phyloP scores from a whole-genome alignment of 345 rosid species.

The Garcia nutans region DNA sequence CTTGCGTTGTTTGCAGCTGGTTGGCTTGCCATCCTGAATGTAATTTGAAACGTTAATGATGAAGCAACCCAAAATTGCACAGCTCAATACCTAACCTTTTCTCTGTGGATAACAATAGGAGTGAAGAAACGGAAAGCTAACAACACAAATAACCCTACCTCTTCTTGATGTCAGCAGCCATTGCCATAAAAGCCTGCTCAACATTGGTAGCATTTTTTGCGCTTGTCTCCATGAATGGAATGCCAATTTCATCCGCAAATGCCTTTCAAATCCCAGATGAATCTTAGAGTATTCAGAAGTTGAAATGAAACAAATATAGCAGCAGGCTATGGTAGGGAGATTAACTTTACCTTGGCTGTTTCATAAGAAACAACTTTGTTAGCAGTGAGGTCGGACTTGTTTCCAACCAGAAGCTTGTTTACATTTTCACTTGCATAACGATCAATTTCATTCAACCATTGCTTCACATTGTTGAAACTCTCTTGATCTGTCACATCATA shows the following conservation, averaged over 20 bases:
- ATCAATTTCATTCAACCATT: constrained; percentile 73
- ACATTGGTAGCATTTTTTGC: constrained; percentile 71
- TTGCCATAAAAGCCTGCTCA: constrained; percentile 81
- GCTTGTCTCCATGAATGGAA: constrained; percentile 82
- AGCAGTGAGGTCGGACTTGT: constrained; percentile 64
- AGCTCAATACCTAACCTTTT: neutral
- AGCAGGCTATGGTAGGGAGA: neutral
- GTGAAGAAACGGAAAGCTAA: too few species aligned
- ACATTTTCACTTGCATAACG: constrained; percentile 79
- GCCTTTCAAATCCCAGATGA: constrained; percentile 41
- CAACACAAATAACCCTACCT: constrained; percentile 33
- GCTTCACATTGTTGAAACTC: constrained; percentile 78
- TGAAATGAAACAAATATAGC: neutral
- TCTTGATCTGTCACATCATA: constrained; percentile 82
- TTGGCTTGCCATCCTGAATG: constrained; percentile 92
- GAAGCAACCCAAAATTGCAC: neutral
- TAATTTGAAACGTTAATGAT: neutral
- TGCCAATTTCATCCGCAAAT: constrained; percentile 71
- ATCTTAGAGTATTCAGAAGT: constrained; percentile 1
- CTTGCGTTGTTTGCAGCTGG: constrained; percentile 66
- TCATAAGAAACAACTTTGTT: constrained; percentile 69
- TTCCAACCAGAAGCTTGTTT: constrained; percentile 74
- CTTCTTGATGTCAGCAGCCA: constrained; percentile 68
- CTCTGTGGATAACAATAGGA: neutral
- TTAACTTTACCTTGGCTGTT: constrained; percentile 57